Evolutionary conservation across 2,329 filamentous ascomycete species (phyloP), one percentile per base, ranked within the genome.

Genomic region (Madurella mycetomatis): DNA sequence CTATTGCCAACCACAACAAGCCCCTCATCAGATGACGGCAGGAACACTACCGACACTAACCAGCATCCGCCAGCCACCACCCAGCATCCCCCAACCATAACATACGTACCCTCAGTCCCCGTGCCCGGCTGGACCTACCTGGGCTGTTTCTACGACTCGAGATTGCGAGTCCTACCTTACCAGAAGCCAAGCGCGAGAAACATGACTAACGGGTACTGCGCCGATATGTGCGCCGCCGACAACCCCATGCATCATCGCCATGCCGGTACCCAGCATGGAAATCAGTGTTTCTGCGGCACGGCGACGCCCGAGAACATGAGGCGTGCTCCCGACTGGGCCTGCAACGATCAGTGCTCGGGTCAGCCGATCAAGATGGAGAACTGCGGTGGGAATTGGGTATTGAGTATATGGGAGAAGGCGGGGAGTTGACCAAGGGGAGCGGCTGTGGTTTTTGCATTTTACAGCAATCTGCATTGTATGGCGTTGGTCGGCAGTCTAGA

Each of bases 351-450:
- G 46, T 53, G 51, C 16, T 9, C 1, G 9, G 51, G 51, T 5
- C 11, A 41, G 19, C 9, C 11, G 11, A 25, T 32, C 4, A 8
- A 16, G 41, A 3, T 32, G 32, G 51, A 53, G 41, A 15, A 18
- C 15, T 53, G 51, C 30, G 51, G 51, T 2, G 51, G 51, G 18
- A 30, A 53, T 17, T 53, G 51, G 51, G 41, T 31, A 15, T n/a
- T 49, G 46, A 53, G 42, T 46, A n/a, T 53, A 32, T 53, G 51
- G 51, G 51, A 53, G 46, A 39, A 46, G 46, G 4, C 4, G 7
- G 7, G 3, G 25, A 25, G 25, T 25, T 25, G 41, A 40, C 15
- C 42, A 18, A n/a, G 40, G 17, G 40, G 15, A 41, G n/a, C 8
- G 7, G 19, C 30, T 44, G 34, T 30, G 11, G n/a, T 1, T 41